These are phyloP conservation scores for Leccinum solheimii DNA, from an alignment of 1,284 basidiomycete genomes.

Conservation along the genomic window DNA sequence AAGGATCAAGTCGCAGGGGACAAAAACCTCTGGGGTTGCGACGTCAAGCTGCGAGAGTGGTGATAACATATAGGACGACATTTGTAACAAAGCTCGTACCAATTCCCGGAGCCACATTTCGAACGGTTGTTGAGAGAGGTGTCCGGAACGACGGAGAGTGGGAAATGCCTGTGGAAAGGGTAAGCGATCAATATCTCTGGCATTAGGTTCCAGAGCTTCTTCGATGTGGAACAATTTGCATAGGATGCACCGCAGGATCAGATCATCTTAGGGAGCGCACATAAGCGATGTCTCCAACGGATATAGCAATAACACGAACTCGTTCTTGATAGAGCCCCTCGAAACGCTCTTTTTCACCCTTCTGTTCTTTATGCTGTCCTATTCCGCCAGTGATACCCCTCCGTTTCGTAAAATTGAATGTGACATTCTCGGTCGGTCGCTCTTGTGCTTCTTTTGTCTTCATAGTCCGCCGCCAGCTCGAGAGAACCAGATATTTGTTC, in stretches of 20 bases:
- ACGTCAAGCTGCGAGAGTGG: too few species aligned
- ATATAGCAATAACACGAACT: conserved; percentile 45
- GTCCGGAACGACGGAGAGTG: too few species aligned
- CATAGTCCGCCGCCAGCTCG: conserved; percentile 88
- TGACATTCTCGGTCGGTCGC: conserved; percentile 89
- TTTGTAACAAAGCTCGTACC: too few species aligned
- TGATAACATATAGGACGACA: too few species aligned
- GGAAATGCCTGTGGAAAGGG: too few species aligned
- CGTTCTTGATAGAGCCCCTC: conserved; percentile 74
- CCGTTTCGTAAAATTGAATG: conserved; percentile 91
- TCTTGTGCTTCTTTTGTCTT: conserved; percentile 88
- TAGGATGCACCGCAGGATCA: conserved; percentile 80
- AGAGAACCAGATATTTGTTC: conserved; percentile 96
- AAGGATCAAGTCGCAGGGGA: too few species aligned
- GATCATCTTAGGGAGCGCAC: conserved; percentile 58
- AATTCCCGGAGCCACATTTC: too few species aligned
- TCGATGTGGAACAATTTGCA: conserved; percentile 94
- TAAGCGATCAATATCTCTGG: conserved; percentile 63
- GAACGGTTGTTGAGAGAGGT: too few species aligned
- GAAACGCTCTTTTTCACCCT: conserved; percentile 89
- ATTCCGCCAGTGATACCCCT: conserved; percentile 93
- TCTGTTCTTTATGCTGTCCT: conserved; percentile 97
- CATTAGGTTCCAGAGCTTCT: conserved; percentile 72
- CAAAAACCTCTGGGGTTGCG: too few species aligned
- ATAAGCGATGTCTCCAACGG: conserved; percentile 7